Base-by-base conservation (phyloP, 139 green algal genomes). In the Closterium sp. region DNA sequence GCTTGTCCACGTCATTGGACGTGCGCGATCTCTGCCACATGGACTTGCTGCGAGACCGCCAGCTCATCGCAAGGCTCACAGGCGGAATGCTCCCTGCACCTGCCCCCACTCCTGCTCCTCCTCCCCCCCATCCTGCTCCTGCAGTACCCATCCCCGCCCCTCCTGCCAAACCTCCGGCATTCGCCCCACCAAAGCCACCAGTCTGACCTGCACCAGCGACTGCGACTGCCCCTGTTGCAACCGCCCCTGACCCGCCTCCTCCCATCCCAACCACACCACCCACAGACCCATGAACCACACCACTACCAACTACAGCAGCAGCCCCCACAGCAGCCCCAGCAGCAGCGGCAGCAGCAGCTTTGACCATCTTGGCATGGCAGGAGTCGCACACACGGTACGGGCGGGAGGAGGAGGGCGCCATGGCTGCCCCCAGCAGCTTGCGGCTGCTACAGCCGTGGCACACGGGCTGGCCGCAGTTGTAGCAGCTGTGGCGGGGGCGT, bases 401-500 rank as follows among this genome's bases (percentile, higher is more conserved):
- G 30, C 30, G 86, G 11, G 42, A 38, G 24, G 88, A 31, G 62
- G 70, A 90, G 4, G 91, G 88, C n/a, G 91, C 88, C 88, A 94
- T 88, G 30, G 88, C 88, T 24, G 91, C 91, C 6, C 73, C 73
- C 1, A 92, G 86, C 9, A 32, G 28, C 62, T 92, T 94, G 31
- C 30, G 34, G 87, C 87, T 94, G 79, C 87, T 92, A 32, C 91
- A 94, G 31, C 11, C 42, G 29, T 94, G 91, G 88, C 91, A 94
- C 45, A 94, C 85, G 70, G 30, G 21, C 7, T 85, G 88, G 1
- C 91, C 91, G 31, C 91, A 94, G 87, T 94, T 91, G 91, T 94
- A 94, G 87, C 91, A 94, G 84, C 32, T 91, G 70, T 94, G 91
- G 84, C 91, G 91, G 31, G 11, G 62, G 27, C 88, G 88, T 1